Conservation (phyloP, 306 rosid genomes). For the Casuarina glauca region DNA sequence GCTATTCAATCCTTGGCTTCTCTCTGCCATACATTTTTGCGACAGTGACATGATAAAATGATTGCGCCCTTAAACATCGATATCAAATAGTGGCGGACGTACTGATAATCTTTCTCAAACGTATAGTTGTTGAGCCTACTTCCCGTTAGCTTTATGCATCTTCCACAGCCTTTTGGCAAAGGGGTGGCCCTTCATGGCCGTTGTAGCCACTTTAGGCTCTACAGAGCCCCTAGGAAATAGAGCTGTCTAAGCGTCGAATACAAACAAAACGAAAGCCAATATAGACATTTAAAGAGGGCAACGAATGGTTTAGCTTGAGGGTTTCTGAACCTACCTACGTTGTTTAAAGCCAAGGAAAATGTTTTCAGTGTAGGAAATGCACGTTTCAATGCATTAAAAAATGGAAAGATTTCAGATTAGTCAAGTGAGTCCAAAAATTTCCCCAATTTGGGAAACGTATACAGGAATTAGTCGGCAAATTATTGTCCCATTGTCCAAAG, state of each 20-base stretch:
- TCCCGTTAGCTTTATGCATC: not conserved
- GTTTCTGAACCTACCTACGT: not conserved
- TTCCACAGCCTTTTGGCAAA: not conserved
- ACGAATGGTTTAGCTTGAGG: not conserved
- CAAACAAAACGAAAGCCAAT: not conserved
- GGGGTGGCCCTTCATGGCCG: not conserved
- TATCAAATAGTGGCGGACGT: conserved; percentile 4
- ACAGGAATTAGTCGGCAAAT: not conserved
- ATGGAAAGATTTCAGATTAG: not conserved
- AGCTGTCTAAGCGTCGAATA: not conserved
- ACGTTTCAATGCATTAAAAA: not conserved
- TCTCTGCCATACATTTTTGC: not conserved
- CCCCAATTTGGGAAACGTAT: conserved; percentile 10
- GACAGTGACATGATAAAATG: conserved; percentile 21
- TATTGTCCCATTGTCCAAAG: not conserved
- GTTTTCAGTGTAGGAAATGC: not conserved
- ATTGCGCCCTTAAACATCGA: conserved; percentile 16
- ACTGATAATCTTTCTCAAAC: not conserved
- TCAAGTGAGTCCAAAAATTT: not conserved
- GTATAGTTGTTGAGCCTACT: not conserved
- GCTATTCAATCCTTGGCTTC: not conserved
- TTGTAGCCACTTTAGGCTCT: not conserved
- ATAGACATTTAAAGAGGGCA: not conserved
- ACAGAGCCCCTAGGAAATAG: not conserved
- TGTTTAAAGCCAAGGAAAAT: not conserved